phyloP scores from a whole-genome alignment of 2,329 filamentous ascomycete species.

The Aspergillus persii region DNA sequence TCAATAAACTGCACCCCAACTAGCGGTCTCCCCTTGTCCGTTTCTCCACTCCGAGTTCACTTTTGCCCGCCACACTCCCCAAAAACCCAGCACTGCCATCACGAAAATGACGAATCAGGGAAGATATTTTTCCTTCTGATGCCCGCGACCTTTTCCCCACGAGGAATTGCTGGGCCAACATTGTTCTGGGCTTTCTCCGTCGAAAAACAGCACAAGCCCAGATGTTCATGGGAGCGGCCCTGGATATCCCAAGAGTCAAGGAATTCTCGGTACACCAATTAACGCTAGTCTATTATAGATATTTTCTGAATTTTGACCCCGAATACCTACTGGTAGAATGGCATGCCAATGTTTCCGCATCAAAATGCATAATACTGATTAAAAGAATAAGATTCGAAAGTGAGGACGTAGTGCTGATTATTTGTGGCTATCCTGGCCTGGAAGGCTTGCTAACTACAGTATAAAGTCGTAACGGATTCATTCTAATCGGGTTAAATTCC shows the following conservation, averaged over 20 bases:
- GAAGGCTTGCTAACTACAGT: conserved; percentile 6
- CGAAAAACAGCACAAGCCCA: conserved; percentile 1
- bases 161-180: conserved; percentile 1
- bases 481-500: conserved; percentile 3
- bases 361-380: conserved; percentile 3
- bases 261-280: conserved; percentile 1
- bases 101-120: background rate
- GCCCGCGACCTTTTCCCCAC: background rate
- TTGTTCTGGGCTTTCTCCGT: conserved; percentile 2
- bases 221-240: conserved; percentile 4
- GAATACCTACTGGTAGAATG: conserved; percentile 6
- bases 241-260: conserved; percentile 6
- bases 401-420: conserved; percentile 1
- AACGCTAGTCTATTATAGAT: conserved; percentile 3
- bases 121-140: background rate
- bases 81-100: conserved; percentile 5
- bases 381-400: conserved; percentile 6
- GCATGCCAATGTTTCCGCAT: conserved; percentile 3
- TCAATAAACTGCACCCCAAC: conserved; percentile 3
- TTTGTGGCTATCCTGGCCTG: conserved; percentile 1
- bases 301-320: conserved; percentile 3
- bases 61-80: background rate
- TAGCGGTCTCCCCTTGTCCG: background rate
- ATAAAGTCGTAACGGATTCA: conserved; percentile 1
- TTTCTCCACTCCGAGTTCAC: conserved; percentile 1